Percentiles rank a stretch among this genome's conserved stretches.
Evolutionary conservation across 371 early-diverging fungal species (phyloP).

Genomic region (Rhizopus sp.): DNA sequence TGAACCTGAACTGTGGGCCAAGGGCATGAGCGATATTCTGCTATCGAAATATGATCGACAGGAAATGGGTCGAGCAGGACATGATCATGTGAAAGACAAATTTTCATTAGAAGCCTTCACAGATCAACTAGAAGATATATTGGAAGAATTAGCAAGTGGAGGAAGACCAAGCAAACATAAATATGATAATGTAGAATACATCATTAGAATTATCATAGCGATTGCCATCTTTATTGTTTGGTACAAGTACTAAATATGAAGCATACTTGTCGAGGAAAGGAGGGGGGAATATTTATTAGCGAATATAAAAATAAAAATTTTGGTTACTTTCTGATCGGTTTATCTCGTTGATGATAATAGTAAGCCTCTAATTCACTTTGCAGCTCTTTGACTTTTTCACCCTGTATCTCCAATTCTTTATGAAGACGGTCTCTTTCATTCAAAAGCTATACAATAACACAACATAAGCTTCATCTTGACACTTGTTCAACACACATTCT

Average conservation of each 20-base stretch:
- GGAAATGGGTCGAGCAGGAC: constrained; percentile 66
- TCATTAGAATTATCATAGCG: constrained; percentile 25
- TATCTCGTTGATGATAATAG: constrained; percentile 38
- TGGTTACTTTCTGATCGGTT: neutral
- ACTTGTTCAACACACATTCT: neutral
- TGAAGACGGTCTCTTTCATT: constrained; percentile 95
- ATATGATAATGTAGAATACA: constrained; percentile 30
- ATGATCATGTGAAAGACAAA: constrained; percentile 57
- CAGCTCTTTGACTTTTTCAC: constrained; percentile 84
- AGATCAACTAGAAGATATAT: constrained; percentile 62
- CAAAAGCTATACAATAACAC: constrained; percentile 66
- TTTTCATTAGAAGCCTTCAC: constrained; percentile 76
- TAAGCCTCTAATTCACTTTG: constrained; percentile 77
- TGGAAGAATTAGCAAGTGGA: constrained; percentile 39
- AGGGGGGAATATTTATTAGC: neutral
- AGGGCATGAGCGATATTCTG: constrained; percentile 56
- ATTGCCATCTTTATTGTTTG: constrained; percentile 21
- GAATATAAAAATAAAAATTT: neutral
- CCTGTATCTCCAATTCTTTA: constrained; percentile 93
- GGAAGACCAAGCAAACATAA: constrained; percentile 19
- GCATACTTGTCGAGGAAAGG: no score
- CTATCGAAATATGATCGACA: constrained; percentile 25
- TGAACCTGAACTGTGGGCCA: constrained; percentile 65
- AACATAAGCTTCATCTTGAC: neutral
- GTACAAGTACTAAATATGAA: constrained; percentile 18